Evolutionary conservation across 1,284 basidiomycete genomes (phyloP), one percentile per base, ranked within the genome.

Genomic region (Sporisorium reilianum): DNA sequence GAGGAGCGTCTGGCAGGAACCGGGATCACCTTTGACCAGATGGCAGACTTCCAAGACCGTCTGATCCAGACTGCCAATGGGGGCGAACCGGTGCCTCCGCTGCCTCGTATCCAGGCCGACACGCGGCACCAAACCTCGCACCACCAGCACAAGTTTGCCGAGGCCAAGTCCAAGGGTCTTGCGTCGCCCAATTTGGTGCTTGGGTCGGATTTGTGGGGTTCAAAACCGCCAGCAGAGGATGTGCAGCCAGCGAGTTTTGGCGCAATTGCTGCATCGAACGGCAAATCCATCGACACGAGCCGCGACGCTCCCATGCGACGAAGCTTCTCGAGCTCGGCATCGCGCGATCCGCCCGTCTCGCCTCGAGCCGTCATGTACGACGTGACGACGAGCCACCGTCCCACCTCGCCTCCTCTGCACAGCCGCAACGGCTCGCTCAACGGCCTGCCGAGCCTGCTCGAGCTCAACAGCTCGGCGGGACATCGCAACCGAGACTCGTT

Each of bases 341-440:
- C 60, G n/a, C 69, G 63, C 10, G 64, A 67, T 20, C 53, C 57
- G 8, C 55, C 63, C 20, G 16, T 62, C 12, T 72, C 69, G 18
- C 69, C 69, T 10, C 52, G 74, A 28, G 76, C 75, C 12, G 80
- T 81, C 36, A 76, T 78, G 79, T 81, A 81, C 65, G 80, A 81
- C 38, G 80, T 81, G 30, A 81, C 80, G 11, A 69, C 72, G 12
- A 79, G 77, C 34, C 80, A 81, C 46, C 70, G 80, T 10, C 80
- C 80, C 18, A 80, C 75, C 1, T 81, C 80, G 12, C 79, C 79
- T 4, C 66, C 79, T 7, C 54, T 76, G 20, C 65, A 73, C 38
- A 63, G 65, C 12, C 63, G 64, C 28, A 70, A 62, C 20, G 61
- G 61, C 6, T 69, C 74, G 28, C 50, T 69, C 22, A 76, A 41